phyloP scores from a whole-genome alignment of 2,329 filamentous ascomycete genomes.

The Raffaelea deltoideospora region DNA sequence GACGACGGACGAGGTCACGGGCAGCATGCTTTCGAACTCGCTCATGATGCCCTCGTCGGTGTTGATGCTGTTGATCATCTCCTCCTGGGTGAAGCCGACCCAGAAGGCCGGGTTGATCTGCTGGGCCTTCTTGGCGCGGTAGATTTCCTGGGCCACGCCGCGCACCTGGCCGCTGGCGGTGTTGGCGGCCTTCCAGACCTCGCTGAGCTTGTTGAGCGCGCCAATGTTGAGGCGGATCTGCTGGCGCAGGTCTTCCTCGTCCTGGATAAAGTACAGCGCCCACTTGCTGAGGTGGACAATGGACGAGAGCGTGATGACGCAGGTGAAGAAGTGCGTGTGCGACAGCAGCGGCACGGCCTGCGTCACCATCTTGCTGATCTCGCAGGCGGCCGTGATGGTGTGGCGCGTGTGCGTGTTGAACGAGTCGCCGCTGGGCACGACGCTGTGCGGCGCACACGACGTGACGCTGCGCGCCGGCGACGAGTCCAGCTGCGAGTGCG shows the following conservation, averaged over 20 bases:
- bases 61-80: slow-evolving; percentile 38
- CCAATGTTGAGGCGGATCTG: slow-evolving; percentile 67
- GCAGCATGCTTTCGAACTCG: slow-evolving; percentile 32
- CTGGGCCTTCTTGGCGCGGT: slow-evolving; percentile 40
- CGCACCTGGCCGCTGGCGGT: slow-evolving; percentile 59
- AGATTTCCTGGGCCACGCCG: slow-evolving; percentile 65
- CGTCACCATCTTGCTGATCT: slow-evolving; percentile 60
- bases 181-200: slow-evolving; percentile 58
- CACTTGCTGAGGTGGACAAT: slow-evolving; percentile 74
- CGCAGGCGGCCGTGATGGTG: slow-evolving; percentile 63
- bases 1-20: slow-evolving; percentile 9
- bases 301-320: slow-evolving; percentile 61
- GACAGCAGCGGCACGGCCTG: slow-evolving; percentile 56
- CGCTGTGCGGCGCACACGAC: slow-evolving; percentile 48
- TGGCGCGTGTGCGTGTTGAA: slow-evolving; percentile 63
- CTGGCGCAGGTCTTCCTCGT: slow-evolving; percentile 55
- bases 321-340: slow-evolving; percentile 76
- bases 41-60: slow-evolving; percentile 44
- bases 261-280: slow-evolving; percentile 45
- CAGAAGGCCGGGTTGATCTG: slow-evolving; percentile 37
- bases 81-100: slow-evolving; percentile 37
- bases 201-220: slow-evolving; percentile 52
- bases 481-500: slow-evolving; percentile 58
- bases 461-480: slow-evolving; percentile 43
- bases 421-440: slow-evolving; percentile 30